Base-by-base conservation (phyloP, 2,329 filamentous ascomycete species). In the Xylariaceae sp. region DNA sequence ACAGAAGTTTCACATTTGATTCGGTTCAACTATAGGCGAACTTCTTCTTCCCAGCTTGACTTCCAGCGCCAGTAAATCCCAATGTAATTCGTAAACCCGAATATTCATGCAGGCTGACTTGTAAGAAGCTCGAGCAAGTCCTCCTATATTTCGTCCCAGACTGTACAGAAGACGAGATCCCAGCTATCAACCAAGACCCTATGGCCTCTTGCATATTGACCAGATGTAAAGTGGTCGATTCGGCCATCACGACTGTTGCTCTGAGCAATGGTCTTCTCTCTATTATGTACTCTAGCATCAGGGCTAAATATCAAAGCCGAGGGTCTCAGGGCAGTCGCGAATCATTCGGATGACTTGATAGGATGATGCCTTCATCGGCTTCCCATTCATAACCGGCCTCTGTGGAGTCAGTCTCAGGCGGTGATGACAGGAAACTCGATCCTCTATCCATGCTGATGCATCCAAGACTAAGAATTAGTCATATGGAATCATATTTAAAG, bases 351-450 rank as follows among this genome's bases (percentile, higher is more conserved):
- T 58, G 73, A 42, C 37, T 9, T 42, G 37, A 30, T 13, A 8
- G 75, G 6, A 78, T 82, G 6, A 72, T 82, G 15, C 75, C 77
- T 0, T 78, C 75, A 4, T 82, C 80, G 61, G 71, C 75, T 11
- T 75, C 76, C 13, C 73, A 77, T 51, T 69, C 70, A 0, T 77
- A 80, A 48, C 79, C 78, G 2, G 69, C 77, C 0, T 78, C 78
- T 62, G 82, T 81, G 58, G 76, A 78, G 56, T 79, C 79, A 5
- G 80, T 82, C 18, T 80, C 76, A 6, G 80, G 78, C 62, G 78
- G 80, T 13, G 75, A 81, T 51, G 76, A 71, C 73, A 69, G 66
- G 70, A 64, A 52, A 48, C 42, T n/a, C 11, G 13, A 23, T n/a
- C 34, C 11, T 30, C 15, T 30, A 15, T 34, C 8, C 11, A 51